Base-by-base conservation (phyloP, 371 early-diverging fungal genomes). In the Smittium culicis region DNA sequence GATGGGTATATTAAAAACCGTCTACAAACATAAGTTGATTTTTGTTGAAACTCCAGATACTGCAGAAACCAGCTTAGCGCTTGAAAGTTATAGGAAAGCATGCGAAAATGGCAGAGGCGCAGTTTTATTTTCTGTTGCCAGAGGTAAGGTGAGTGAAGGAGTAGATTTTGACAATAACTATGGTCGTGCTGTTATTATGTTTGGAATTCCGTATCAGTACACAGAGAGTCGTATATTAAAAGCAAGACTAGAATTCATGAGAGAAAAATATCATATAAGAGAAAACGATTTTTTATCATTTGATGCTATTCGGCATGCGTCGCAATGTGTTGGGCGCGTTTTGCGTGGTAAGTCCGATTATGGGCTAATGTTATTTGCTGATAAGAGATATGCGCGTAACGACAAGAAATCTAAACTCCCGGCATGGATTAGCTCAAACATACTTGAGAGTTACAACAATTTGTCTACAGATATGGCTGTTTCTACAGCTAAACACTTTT, bases 81-180 rank as follows among this genome's bases (percentile, higher is more conserved):
- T 99, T 63, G 89, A 93, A 55, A 98, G 94, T 74, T 99, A 98
- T 77, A 83, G 96, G 68, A 73, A 88, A 74, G 99, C 99, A 0
- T 99, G 99, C 75, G 91, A 98, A 71, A 96, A 94, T 78, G 99
- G 99, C 0, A 88, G 99, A 66, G 99, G 99, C 0, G 99, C 99
- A 0, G 89, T 98, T 54, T 76, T 98, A n/a, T 77, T 99, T 30
- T 94, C 96, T 66, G 99, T 99, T n/a, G 99, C 99, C 14, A 86
- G 99, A 65, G 99, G 99, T 17, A 99, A 99, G 76, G 99, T 99
- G 24, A 94, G 96, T 11, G 99, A 99, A 79, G 99, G 99, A 25
- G 96, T 99, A 71, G 99, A 99, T 87, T 99, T 99, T 77, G 98
- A 98, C 74, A 94, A 98, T 76, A 90, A 97, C 70, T 99, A 99